Conservation (phyloP, 495 filamentous ascomycete genomes). For the Trichoderma orchidacearum region DNA sequence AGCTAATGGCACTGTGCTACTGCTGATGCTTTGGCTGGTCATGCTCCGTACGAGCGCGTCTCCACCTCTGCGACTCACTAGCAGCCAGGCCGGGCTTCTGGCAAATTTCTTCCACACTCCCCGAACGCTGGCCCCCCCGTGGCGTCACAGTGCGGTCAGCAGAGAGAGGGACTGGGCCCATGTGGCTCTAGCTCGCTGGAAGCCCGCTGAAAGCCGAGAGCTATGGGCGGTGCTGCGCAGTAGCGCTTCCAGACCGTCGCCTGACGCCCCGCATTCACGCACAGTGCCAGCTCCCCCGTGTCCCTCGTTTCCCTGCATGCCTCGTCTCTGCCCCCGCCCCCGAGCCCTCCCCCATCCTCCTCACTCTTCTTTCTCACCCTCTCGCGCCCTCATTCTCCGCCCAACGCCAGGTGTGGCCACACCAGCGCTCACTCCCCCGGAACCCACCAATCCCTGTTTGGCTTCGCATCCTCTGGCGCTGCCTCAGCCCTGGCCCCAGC, state of each 20-base stretch:
- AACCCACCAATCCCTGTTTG: no score
- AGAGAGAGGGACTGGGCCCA: not conserved
- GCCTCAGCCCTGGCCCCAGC: conserved; percentile 1
- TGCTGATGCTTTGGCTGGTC: no score
- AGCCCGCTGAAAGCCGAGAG: not conserved
- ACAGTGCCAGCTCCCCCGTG: not conserved
- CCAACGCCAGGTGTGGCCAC: not conserved
- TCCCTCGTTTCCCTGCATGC: no score
- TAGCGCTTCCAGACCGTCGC: no score
- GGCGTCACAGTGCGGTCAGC: no score
- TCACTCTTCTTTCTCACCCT: not conserved
- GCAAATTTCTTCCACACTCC: not conserved
- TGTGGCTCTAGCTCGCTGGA: not conserved
- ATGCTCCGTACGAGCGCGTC: not conserved
- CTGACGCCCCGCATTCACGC: not conserved
- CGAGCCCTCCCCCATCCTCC: not conserved
- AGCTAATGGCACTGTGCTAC: no score
- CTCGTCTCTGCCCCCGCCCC: not conserved
- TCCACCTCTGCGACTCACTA: not conserved
- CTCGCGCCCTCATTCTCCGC: not conserved
- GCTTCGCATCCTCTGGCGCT: not conserved
- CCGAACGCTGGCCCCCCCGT: not conserved
- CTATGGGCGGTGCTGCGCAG: not conserved
- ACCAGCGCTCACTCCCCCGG: no score
- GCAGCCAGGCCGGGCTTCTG: not conserved